Evolutionary conservation across 129 eudicot genomes (phyloP).

Genomic region (Flaveria robusta): DNA sequence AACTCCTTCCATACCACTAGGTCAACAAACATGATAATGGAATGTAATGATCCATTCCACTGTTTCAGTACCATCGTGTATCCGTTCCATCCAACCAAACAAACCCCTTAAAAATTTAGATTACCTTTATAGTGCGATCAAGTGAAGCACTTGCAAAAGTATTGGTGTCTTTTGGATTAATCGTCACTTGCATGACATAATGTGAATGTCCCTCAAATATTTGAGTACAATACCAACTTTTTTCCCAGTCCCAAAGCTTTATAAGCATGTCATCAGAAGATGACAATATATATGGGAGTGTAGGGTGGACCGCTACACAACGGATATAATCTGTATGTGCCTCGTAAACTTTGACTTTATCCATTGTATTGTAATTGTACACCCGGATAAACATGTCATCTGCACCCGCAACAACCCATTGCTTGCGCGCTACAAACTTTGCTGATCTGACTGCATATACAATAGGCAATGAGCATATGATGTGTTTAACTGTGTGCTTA

Average conservation of each 20-base stretch:
- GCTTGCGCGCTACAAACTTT: conserved; percentile 86
- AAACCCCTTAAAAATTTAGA: background rate
- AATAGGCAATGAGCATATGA: conserved; percentile 16
- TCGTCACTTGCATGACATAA: conserved; percentile 97
- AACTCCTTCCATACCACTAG: background rate
- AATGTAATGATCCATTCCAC: background rate
- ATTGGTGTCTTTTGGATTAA: conserved; percentile 91
- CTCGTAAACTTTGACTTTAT: conserved; percentile 86
- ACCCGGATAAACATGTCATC: conserved; percentile 99
- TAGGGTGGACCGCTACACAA: conserved; percentile 97
- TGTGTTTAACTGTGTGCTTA: background rate
- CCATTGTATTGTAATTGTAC: conserved; percentile 97
- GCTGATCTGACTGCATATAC: conserved; percentile 84
- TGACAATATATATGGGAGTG: conserved; percentile 90
- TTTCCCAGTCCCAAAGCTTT: conserved; percentile 99
- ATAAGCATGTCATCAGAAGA: conserved; percentile 98
- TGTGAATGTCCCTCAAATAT: conserved; percentile 99
- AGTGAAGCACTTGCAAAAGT: conserved; percentile 99
- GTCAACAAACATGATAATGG: conserved; percentile 1
- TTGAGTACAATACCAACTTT: conserved; percentile 89
- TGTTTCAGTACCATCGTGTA: background rate
- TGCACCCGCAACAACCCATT: conserved; percentile 99
- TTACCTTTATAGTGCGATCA: conserved; percentile 97
- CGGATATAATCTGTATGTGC: conserved; percentile 97
- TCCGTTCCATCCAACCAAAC: background rate